Conservation (phyloP, 73 alveolate species). For the Paramecium sexaurelia region DNA sequence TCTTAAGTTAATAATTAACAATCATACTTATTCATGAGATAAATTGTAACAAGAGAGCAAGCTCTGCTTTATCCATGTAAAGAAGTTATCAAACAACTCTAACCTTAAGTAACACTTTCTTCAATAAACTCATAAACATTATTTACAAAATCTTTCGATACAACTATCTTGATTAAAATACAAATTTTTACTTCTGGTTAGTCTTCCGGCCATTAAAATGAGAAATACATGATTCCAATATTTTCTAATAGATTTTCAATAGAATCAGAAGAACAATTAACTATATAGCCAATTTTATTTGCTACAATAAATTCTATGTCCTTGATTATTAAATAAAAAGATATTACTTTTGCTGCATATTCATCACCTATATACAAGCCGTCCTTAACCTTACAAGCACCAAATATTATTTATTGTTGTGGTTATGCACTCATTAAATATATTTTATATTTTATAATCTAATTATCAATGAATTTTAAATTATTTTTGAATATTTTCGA, state of each 20-base stretch:
- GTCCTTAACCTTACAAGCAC: constrained; percentile 54
- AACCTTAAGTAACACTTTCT: constrained; percentile 34
- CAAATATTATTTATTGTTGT: neutral
- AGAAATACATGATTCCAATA: constrained; percentile 8
- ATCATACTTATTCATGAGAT: constrained; percentile 54
- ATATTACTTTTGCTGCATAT: neutral
- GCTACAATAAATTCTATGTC: neutral
- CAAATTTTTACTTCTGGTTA: neutral
- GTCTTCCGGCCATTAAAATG: constrained; percentile 14
- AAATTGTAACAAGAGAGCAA: constrained; percentile 49
- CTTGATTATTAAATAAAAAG: neutral
- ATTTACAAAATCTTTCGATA: constrained; percentile 19
- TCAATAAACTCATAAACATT: constrained; percentile 49
- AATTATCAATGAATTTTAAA: neutral
- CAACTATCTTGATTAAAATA: neutral
- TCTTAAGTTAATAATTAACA: constrained; percentile 47
- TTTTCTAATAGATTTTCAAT: neutral
- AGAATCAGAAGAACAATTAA: constrained; percentile 19
- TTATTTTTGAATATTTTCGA: neutral
- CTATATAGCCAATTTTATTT: neutral
- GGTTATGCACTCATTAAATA: too few relatives aligned
- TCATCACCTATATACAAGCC: constrained; percentile 57
- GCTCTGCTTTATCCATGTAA: constrained; percentile 59
- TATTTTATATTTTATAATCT: neutral
- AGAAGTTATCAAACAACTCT: constrained; percentile 54